Evolutionary conservation across 495 filamentous ascomycete genomes (phyloP), one percentile per base, ranked within the genome.

Genomic region (Hypoxylon subgilvum): DNA sequence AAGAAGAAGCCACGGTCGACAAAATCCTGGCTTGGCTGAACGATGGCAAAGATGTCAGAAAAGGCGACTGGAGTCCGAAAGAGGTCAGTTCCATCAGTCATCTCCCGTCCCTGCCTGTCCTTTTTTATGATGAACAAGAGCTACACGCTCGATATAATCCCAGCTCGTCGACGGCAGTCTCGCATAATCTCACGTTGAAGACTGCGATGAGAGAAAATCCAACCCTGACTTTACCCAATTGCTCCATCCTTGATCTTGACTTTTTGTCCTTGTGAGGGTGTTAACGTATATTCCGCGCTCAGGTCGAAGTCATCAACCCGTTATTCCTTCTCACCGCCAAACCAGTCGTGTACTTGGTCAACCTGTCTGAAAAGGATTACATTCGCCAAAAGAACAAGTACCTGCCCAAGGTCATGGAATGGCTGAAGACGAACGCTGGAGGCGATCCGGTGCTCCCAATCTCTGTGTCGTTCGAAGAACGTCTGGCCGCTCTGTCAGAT

Each of bases 321-420:
- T 83, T 99, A 23, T 85, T 96, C 74, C 90, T 99, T 49, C 86
- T 99, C 43, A 90, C 91, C 30, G 95, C 95, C 42, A 99, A 99
- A 79, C 95, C 95, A 7, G 91, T 95, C 27, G 95, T 99, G 67
- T 97, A 89, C 80, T 83, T 99, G 38, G 89, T 97, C 77, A 99
- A 99, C 79, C 81, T 99, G 47, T 92, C 88, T 63, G 95, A 99
- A 79, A 92, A 85, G 74, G 95, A 97, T 75, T 99, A 93, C 74
- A 89, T 96, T 74, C 89, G 94, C 65, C 92, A 97, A 80, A 97
- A 97, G 86, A 99, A 97, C 84, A 97, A 97, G 86, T 86, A 97
- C 79, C 87, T 97, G 10, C 80, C 88, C 57, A 92, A 92, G 78
- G 88, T 99, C 67, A 88, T 87, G 59, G 85, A 89, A 66, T 97